These are phyloP conservation scores for Tricholoma bakamatsutake DNA, from an alignment of 768 basidiomycete species.

Conservation along the genomic window DNA sequence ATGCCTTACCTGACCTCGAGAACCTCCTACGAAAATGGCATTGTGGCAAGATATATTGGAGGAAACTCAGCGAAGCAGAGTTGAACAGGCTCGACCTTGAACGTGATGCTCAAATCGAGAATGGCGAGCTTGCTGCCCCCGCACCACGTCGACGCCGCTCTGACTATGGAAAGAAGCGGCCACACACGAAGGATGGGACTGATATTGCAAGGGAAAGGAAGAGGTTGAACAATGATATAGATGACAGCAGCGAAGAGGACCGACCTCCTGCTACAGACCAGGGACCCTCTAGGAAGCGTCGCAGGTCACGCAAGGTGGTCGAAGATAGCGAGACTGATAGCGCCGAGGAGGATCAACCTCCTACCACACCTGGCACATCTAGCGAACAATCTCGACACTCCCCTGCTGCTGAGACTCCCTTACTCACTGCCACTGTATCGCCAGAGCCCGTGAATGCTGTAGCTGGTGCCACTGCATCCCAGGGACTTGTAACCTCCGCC, in stretches of 20 bases:
- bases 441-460: background rate
- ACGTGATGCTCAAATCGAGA: background rate
- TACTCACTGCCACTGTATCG: background rate
- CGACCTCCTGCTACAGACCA: background rate
- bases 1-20: conserved; percentile 2
- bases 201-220: background rate
- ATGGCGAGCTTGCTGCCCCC: conserved; percentile 2
- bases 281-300: background rate
- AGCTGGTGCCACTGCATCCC: background rate
- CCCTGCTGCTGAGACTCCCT: background rate
- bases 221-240: background rate
- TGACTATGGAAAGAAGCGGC: conserved; percentile 8
- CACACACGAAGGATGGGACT: background rate
- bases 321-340: background rate
- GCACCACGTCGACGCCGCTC: conserved; percentile 5
- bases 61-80: background rate
- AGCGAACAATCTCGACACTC: background rate
- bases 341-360: background rate
- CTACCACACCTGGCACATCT: background rate
- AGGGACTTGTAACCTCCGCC: background rate
- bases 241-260: background rate
- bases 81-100: background rate
- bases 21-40: background rate
- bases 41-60: conserved; percentile 4
- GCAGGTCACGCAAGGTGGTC: background rate